These are phyloP conservation scores for Fusarium fracticaudum DNA, from an alignment of 2,329 filamentous ascomycete species.

Conservation along the genomic window DNA sequence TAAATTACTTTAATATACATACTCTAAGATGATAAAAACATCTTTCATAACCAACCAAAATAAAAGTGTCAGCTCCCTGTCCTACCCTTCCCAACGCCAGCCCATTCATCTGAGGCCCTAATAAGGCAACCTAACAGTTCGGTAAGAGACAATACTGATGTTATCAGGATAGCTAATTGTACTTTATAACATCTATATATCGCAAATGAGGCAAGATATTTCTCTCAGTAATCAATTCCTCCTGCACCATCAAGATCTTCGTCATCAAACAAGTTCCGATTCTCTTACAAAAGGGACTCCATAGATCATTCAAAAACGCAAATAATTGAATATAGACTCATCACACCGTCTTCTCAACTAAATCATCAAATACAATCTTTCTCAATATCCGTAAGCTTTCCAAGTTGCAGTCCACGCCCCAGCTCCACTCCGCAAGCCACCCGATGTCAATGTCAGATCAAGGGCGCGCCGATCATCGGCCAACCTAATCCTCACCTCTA, in stretches of 20 bases:
- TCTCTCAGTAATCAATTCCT: fast-evolving
- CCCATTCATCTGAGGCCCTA: not conserved
- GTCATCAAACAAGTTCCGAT: fast-evolving
- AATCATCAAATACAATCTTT: fast-evolving
- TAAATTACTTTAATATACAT: not conserved
- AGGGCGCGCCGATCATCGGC: constrained; percentile 10
- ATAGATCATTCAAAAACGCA: fast-evolving
- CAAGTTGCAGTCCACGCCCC: not conserved
- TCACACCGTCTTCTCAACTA: not conserved
- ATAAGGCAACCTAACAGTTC: too few relatives aligned
- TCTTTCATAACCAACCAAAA: fast-evolving
- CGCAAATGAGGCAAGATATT: fast-evolving
- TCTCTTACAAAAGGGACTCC: not conserved
- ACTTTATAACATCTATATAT: fast-evolving
- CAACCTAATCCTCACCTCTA: not conserved
- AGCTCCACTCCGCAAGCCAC: not conserved
- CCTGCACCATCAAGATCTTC: too few relatives aligned
- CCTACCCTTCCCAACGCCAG: not conserved
- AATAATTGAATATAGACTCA: not conserved
- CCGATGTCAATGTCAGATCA: constrained; percentile 5
- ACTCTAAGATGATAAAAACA: fast-evolving
- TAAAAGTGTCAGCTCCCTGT: too few relatives aligned
- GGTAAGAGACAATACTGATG: fast-evolving
- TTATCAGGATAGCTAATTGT: fast-evolving
- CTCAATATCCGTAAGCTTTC: too few relatives aligned